Conservation (phyloP, 148 eudicot species). For the Cornus kousa region DNA sequence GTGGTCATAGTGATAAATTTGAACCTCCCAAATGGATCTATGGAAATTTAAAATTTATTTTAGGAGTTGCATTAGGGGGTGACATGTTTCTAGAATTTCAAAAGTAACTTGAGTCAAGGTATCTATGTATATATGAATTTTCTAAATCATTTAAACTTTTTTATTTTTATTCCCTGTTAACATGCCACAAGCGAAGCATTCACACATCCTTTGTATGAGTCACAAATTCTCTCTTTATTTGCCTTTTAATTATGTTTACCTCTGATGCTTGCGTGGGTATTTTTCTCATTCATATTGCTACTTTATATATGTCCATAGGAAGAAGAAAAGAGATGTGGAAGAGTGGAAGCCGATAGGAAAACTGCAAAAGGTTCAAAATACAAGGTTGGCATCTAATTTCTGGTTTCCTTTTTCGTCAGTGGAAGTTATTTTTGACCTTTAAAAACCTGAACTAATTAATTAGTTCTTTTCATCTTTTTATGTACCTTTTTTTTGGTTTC, state of each 20-base stretch:
- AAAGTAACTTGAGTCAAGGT: too few species aligned
- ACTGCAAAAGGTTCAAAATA: slow-evolving; percentile 15
- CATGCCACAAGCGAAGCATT: neutral
- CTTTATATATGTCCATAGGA: slow-evolving; percentile 37
- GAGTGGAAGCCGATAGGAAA: slow-evolving; percentile 22
- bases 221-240: neutral
- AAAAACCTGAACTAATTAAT: too few species aligned
- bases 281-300: neutral
- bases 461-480: neutral
- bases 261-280: neutral
- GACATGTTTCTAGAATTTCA: too few species aligned
- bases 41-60: too few species aligned
- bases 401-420: neutral
- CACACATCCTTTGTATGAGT: neutral
- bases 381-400: slow-evolving; percentile 20
- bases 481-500: neutral
- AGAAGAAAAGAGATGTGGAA: slow-evolving; percentile 63
- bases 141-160: too few species aligned
- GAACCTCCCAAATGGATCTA: too few species aligned
- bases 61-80: too few species aligned
- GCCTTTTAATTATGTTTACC: neutral
- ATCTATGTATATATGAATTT: too few species aligned
- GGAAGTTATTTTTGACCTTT: neutral
- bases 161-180: too few species aligned
- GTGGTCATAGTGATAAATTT: too few species aligned